phyloP scores from a whole-genome alignment of 495 filamentous ascomycete species.

The Penicilliopsis zonata region DNA sequence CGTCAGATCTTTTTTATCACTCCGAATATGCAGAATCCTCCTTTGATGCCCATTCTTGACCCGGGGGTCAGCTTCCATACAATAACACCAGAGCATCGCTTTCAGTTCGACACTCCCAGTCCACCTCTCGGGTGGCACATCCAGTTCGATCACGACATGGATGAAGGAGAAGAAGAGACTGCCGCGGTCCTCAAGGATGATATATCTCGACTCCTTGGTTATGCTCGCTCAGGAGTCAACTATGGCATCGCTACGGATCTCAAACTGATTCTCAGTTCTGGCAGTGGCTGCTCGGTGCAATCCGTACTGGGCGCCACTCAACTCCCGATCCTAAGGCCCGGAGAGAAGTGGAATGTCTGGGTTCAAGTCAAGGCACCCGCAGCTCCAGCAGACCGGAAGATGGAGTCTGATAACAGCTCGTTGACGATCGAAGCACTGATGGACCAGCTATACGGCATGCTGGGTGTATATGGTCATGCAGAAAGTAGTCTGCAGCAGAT shows the following conservation, averaged over 20 bases:
- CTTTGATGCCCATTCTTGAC: conserved; percentile 5
- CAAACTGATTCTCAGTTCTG: conserved; percentile 2
- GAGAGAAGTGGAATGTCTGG: conserved; percentile 6
- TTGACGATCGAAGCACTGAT: conserved; percentile 3
- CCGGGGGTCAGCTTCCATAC: conserved; percentile 10
- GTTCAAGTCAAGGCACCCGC: conserved; percentile 3
- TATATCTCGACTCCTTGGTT: conserved; percentile 1
- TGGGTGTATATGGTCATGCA: conserved; percentile 2
- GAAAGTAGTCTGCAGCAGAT: conserved; percentile 4
- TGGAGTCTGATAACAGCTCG: background rate
- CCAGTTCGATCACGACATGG: conserved; percentile 2
- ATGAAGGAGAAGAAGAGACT: conserved; percentile 3
- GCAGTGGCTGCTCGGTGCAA: conserved; percentile 2
- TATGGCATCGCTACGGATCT: conserved; percentile 3
- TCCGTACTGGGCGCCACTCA: conserved; percentile 1
- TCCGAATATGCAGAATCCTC: conserved; percentile 1
- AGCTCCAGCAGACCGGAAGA: conserved; percentile 1
- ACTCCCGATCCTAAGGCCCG: conserved; percentile 3
- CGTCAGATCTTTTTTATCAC: conserved; percentile 16
- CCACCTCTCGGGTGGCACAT: conserved; percentile 15
- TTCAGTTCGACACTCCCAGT: conserved; percentile 3
- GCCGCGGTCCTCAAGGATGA: conserved; percentile 3
- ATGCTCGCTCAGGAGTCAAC: conserved; percentile 5
- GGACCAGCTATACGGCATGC: conserved; percentile 10
- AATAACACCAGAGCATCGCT: conserved; percentile 5